Evolutionary conservation across 768 basidiomycete species (phyloP), one percentile per base, ranked within the genome.

Genomic region (Lentinula sp.): DNA sequence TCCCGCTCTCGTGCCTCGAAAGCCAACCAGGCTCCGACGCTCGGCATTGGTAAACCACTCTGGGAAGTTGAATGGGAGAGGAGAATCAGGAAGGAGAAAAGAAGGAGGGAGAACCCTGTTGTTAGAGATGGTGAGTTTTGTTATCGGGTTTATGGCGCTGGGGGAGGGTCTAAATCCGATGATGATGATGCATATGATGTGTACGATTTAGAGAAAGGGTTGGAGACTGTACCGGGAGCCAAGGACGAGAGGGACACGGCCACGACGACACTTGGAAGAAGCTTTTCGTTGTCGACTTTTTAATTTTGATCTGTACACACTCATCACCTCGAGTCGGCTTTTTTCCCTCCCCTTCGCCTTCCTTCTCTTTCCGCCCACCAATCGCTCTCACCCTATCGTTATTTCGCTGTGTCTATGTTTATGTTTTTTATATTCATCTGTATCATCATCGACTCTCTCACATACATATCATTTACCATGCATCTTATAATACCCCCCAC

Each of bases 21-120:
- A 80, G 80, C 55, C 76, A 80, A 63, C 80, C 86, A 11, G 46
- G 71, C 84, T n/a, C 82, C 84, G 39, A 70, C 85, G 45, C 86
- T 85, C 1, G 88, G 88, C 55, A 56, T 56, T 8, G 79, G 79
- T 66, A 89, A 88, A 67, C 82, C 88, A 0, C 79, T 76, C 4
- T 91, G 79, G 61, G 88, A 91, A 69, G 70, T 89, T 21, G 83
- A 87, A 66, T 82, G 89, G 74, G 89, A 91, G 69, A 78, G 77
- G 28, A 81, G 86, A 68, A 87, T 88, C 70, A 75, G 73, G 53
- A 82, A 82, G 65, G 79, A 79, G 46, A 76, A 76, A 16, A 65
- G 70, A 61, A 74, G 81, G 4, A 77, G 74, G 53, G 70, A 72
- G 65, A 91, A 91, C 64, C 89, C 89, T 11, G 76, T 91, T 64